Base-by-base conservation (phyloP, 2,329 filamentous ascomycete genomes). In the Grosmannia clavigera region DNA sequence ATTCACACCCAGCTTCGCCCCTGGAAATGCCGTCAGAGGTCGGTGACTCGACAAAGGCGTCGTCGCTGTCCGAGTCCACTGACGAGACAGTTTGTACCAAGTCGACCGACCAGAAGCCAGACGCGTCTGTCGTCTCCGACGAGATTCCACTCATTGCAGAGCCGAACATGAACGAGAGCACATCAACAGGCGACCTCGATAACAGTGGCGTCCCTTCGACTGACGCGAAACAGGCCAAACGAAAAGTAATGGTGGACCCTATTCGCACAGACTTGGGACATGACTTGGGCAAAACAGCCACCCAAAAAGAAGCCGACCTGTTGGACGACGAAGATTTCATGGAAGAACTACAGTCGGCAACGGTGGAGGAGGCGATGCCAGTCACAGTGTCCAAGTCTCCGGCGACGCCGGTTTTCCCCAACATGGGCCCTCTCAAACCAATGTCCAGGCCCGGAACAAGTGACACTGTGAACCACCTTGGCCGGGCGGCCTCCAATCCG, bases 321-420 rank as follows among this genome's bases (percentile, higher is more conserved):
- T 79, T 73, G 31, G 85, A 87, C n/a, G 88, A 92, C 70, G 89
- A 94, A 68, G 86, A 84, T 19, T 81, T 92, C 63, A 87, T 95
- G 81, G 88, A 95, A 61, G 91, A 95, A 72, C 75, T 95, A 60
- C 87, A 90, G 66, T 87, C 83, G 60, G 91, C 90, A 33, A 91
- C 87, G 2, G 76, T 95, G 22, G 81, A 94, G 68, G 84, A 96
- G 73, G 90, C 90, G n/a, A 87, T 86, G 68, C 86, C 89, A 2
- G 83, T 95, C 64, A 81, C 81, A 1, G 84, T 94, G 10, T 84
- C 87, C 27, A 92, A 91, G 70, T 90, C 90, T n/a, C 89, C 91
- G n/a, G 82, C 87, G 51, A 86, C 82, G 16, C 81, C 87, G 0
- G 80, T 84, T 58, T 83, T 81, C 64, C 75, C 79, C 0, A 71